A percentile compares a stretch with the other conserved stretches of the same genome.
Evolutionary conservation across 1,284 basidiomycete genomes (phyloP).

Genomic region (Phellopilus nigrolimitatus): DNA sequence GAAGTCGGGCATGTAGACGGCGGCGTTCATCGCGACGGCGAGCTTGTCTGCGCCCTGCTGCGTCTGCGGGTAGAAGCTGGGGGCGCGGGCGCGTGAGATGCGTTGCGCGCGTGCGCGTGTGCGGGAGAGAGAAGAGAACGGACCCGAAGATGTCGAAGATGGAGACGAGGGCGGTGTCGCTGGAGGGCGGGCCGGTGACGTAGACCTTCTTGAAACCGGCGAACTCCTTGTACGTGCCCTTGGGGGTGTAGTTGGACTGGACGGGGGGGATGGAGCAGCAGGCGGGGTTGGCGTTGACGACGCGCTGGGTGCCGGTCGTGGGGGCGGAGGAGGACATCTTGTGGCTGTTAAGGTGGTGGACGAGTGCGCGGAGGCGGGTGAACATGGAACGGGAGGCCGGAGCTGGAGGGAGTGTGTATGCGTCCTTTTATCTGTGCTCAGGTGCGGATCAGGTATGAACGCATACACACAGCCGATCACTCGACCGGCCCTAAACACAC

Average conservation of each 20-base stretch:
- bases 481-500: constrained; percentile 17
- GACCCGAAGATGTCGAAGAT: constrained; percentile 66
- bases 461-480: not conserved
- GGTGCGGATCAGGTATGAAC: not conserved
- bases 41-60: constrained; percentile 62
- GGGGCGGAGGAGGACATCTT: constrained; percentile 36
- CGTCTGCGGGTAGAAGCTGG: constrained; percentile 40
- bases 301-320: constrained; percentile 20
- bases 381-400: too few relatives aligned
- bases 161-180: constrained; percentile 48
- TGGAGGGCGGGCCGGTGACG: constrained; percentile 44
- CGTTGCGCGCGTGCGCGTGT: not conserved
- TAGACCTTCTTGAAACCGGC: constrained; percentile 43
- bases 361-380: constrained; percentile 37
- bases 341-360: constrained; percentile 35
- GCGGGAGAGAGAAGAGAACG: too few relatives aligned
- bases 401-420: too few relatives aligned
- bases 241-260: constrained; percentile 43
- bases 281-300: constrained; percentile 52
- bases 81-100: not conserved
- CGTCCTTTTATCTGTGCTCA: too few relatives aligned
- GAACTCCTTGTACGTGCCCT: constrained; percentile 44
- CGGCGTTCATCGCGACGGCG: constrained; percentile 43
- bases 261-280: constrained; percentile 59
- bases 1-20: constrained; percentile 64